Percentiles rank a stretch among this genome's conserved stretches.
Evolutionary conservation across 495 filamentous ascomycete genomes (phyloP).

Genomic region (Chaetomidium leptoderma): DNA sequence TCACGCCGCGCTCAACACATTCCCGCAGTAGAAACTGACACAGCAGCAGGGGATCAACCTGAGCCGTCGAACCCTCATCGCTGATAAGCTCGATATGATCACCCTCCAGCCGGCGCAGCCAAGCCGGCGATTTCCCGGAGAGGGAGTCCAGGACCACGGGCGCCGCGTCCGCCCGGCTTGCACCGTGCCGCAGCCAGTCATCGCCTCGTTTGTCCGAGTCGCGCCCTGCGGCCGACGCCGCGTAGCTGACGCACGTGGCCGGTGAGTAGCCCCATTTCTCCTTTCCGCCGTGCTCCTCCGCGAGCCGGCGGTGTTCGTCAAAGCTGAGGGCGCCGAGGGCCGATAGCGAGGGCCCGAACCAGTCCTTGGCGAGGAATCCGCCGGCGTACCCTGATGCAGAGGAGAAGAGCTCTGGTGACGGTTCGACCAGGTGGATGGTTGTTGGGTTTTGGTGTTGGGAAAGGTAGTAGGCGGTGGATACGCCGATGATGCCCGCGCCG

Average conservation of each 20-base stretch:
- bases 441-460: slow-evolving; percentile 49
- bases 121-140: slow-evolving; percentile 42
- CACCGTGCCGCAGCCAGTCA: slow-evolving; percentile 61
- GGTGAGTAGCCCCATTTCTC: slow-evolving; percentile 65
- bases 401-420: slow-evolving; percentile 60
- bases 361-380: slow-evolving; percentile 72
- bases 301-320: slow-evolving; percentile 60
- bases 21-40: slow-evolving; percentile 60
- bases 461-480: slow-evolving; percentile 74
- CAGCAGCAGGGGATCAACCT: slow-evolving; percentile 59
- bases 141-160: slow-evolving; percentile 32
- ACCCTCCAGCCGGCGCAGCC: slow-evolving; percentile 54
- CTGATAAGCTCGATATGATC: slow-evolving; percentile 59
- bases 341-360: slow-evolving; percentile 55
- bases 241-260: slow-evolving; percentile 57
- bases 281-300: slow-evolving; percentile 55
- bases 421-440: slow-evolving; percentile 66
- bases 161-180: slow-evolving; percentile 59
- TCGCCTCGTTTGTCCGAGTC: slow-evolving; percentile 39
- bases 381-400: slow-evolving; percentile 69
- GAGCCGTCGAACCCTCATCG: slow-evolving; percentile 57
- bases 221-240: slow-evolving; percentile 32
- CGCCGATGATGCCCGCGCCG: slow-evolving; percentile 73
- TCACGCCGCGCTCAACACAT: slow-evolving; percentile 56
- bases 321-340: slow-evolving; percentile 64